Evolutionary conservation across 306 rosid genomes (phyloP).

Genomic region (Corylus americana): DNA sequence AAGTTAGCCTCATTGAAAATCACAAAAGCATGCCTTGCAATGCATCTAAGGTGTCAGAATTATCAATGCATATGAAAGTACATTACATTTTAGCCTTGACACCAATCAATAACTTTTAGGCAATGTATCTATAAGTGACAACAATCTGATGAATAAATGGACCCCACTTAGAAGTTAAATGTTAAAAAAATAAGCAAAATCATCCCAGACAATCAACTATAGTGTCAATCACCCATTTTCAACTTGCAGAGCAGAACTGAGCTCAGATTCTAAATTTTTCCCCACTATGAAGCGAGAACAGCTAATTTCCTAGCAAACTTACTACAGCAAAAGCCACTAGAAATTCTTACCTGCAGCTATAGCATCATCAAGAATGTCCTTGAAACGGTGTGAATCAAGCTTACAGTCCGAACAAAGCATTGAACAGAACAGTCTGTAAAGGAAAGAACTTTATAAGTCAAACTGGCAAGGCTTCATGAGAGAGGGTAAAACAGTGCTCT

Average conservation of each 20-base stretch:
- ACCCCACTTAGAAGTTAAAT: background rate
- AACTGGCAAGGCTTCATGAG: slow-evolving; percentile 21
- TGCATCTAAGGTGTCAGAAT: background rate
- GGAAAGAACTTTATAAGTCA: slow-evolving; percentile 18
- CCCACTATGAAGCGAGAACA: slow-evolving; percentile 12
- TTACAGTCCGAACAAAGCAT: slow-evolving; percentile 94
- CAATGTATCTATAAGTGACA: background rate
- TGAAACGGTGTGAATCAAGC: slow-evolving; percentile 83
- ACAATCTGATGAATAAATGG: background rate
- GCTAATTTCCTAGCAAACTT: slow-evolving; percentile 1
- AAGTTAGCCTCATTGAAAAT: slow-evolving; percentile 12
- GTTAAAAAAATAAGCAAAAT: background rate
- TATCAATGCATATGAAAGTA: background rate
- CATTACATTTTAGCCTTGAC: background rate
- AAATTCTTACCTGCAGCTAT: slow-evolving; percentile 63
- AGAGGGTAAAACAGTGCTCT: slow-evolving; percentile 6
- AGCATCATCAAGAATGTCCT: slow-evolving; percentile 75
- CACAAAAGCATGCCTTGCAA: slow-evolving; percentile 21
- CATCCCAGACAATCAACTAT: background rate
- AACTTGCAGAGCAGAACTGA: slow-evolving; percentile 9
- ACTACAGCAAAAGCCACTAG: slow-evolving; percentile 13
- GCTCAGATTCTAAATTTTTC: slow-evolving; percentile 10
- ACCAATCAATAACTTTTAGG: background rate
- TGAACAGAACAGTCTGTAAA: slow-evolving; percentile 81
- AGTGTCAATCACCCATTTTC: background rate